Base-by-base conservation (phyloP, 2,329 filamentous ascomycete species). In the Cladophialophora immunda region DNA sequence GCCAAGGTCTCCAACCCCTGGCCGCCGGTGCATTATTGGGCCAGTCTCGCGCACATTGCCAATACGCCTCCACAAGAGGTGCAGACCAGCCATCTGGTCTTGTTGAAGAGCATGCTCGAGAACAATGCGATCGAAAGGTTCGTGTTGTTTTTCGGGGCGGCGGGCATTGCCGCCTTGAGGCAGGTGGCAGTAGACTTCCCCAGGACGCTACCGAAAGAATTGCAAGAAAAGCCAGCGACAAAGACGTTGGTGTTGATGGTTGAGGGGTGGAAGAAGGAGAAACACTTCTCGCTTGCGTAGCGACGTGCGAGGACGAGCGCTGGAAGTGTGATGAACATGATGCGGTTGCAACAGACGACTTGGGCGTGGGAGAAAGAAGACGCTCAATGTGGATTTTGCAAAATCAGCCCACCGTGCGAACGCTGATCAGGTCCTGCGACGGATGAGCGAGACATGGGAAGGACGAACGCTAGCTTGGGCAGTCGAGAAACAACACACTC, bases 21-120 rank as follows among this genome's bases (percentile, higher is more conserved):
- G 79, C 93, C 90, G 3, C 92, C 91, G 57, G 85, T 84, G 0
- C 85, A 94, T 64, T 98, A 95, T 82, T 99, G 95, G 95, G 85
- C 83, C 41, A 85, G 90, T 0, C 81, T 98, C 64, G 88, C 92
- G 0, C 84, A 84, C 52, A 92, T 98, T 41, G 81, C 94, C 75
- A 93, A 93, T 76, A 91, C 92, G 0, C 90, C 92, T 0, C 75
- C 87, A 0, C 78, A 80, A 9, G 85, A 92, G 70, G 85, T 90
- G 9, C 90, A 89, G n/a, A 87, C 90, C 68, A 93, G 91, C 0
- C 91, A 94, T 71, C 87, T 89, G 68, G 84, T 89, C 4, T 87
- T 94, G 1, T 81, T 94, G 47, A 87, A 89, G 66, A 83, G 88
- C 7, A 89, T 94, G 85, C 86, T 94, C 32, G 71, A 72, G 50